Conservation (phyloP, 345 rosid species). For the Bretschneidera sinensis region DNA sequence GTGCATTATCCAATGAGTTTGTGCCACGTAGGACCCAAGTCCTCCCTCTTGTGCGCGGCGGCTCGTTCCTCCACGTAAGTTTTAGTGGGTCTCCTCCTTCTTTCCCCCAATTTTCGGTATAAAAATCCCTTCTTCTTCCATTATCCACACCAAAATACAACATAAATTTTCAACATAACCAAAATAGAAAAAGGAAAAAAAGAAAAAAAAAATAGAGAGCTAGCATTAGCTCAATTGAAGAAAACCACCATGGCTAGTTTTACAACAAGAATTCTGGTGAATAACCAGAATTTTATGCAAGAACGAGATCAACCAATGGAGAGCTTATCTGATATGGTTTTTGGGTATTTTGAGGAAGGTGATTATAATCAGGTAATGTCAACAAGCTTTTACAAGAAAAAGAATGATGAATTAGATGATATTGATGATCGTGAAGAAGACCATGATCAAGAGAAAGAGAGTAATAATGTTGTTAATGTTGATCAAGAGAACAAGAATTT, state of each 20-base stretch:
- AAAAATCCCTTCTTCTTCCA: slow-evolving; percentile 1
- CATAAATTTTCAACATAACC: too few species aligned
- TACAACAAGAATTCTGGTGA: slow-evolving; percentile 14
- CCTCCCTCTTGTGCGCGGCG: slow-evolving; percentile 25
- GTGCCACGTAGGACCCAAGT: slow-evolving; percentile 14
- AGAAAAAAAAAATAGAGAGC: not conserved
- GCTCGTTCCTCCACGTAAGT: slow-evolving; percentile 31
- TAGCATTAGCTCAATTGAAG: not conserved
- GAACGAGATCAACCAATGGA: not conserved
- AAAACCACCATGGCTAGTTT: too few species aligned
- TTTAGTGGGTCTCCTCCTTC: slow-evolving; percentile 21
- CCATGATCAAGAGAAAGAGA: slow-evolving; percentile 24
- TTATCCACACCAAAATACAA: not conserved
- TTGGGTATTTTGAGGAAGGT: slow-evolving; percentile 37
- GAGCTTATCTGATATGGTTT: slow-evolving; percentile 33
- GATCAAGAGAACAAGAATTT: slow-evolving; percentile 34
- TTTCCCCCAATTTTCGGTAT: not conserved
- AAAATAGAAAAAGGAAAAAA: too few species aligned
- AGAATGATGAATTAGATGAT: not conserved
- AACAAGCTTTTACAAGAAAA: not conserved
- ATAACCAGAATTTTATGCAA: slow-evolving; percentile 7
- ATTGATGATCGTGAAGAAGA: slow-evolving; percentile 15
- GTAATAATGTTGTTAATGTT: slow-evolving; percentile 3
- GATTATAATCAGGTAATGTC: slow-evolving; percentile 7
- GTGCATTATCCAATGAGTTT: not conserved